These are phyloP conservation scores for Globisporangium barbulae DNA, from an alignment of 352 stramenopile genomes.

Conservation along the genomic window DNA sequence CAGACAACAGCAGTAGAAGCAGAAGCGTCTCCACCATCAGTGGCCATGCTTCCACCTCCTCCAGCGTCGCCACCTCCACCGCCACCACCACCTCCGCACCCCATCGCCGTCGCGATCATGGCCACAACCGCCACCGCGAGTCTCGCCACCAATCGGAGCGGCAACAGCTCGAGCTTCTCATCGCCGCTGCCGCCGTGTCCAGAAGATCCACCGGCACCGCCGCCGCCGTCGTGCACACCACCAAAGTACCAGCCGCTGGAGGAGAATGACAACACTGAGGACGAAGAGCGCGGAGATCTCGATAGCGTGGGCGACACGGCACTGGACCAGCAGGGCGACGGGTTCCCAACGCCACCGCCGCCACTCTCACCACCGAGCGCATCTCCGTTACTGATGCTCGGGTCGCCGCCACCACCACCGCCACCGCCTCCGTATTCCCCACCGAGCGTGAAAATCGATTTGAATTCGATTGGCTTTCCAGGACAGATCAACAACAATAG, in stretches of 20 bases:
- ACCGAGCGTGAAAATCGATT: constrained; percentile 34
- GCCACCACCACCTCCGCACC: constrained; percentile 6
- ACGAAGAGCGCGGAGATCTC: constrained; percentile 35
- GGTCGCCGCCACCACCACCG: constrained; percentile 20
- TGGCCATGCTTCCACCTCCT: background rate
- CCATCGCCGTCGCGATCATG: background rate
- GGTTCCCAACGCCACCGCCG: constrained; percentile 42
- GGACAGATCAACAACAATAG: constrained; percentile 5
- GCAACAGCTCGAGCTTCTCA: constrained; percentile 63
- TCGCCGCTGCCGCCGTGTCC: constrained; percentile 71
- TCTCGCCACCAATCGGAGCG: constrained; percentile 11
- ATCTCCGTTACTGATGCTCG: constrained; percentile 19
- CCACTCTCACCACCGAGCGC: constrained; percentile 34
- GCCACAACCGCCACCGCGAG: background rate
- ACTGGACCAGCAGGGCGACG: constrained; percentile 23
- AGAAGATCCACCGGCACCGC: constrained; percentile 59
- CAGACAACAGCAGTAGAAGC: background rate
- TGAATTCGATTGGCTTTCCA: constrained; percentile 28
- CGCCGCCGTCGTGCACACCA: constrained; percentile 56
- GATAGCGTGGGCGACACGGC: constrained; percentile 38
- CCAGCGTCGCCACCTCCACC: constrained; percentile 6
- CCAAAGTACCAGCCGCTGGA: constrained; percentile 67
- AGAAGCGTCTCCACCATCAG: background rate
- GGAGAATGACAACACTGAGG: constrained; percentile 41
- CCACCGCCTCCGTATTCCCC: constrained; percentile 63